Conservation (phyloP, 257 asterid species). For the Plantago elongata region DNA sequence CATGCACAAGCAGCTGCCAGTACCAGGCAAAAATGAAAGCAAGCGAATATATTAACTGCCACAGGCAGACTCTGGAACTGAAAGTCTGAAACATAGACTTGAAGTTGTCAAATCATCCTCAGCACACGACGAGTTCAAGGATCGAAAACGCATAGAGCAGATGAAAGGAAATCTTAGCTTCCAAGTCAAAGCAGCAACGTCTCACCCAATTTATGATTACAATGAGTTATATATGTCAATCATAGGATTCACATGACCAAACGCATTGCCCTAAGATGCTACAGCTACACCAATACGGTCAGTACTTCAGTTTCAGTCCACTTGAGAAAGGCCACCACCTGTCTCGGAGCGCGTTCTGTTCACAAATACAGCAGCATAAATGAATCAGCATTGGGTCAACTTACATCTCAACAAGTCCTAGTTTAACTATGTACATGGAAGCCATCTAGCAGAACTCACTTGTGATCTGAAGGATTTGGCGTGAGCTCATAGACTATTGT, state of each 20-base stretch:
- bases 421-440: constrained; percentile 1
- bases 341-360: constrained; percentile 74
- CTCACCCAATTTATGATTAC: not conserved
- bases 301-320: constrained; percentile 42
- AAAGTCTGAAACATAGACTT: too few relatives aligned
- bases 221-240: constrained; percentile 13
- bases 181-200: too few relatives aligned
- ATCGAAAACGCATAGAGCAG: too few relatives aligned
- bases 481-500: constrained; percentile 86
- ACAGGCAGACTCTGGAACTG: too few relatives aligned
- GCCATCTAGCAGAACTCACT: constrained; percentile 46
- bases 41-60: too few relatives aligned
- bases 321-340: constrained; percentile 77
- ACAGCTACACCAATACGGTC: constrained; percentile 3
- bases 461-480: constrained; percentile 99
- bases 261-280: constrained; percentile 18
- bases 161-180: too few relatives aligned
- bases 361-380: constrained; percentile 20
- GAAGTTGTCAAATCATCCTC: too few relatives aligned
- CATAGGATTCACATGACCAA: constrained; percentile 18
- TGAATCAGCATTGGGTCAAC: not conserved
- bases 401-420: not conserved
- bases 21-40: too few relatives aligned
- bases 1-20: too few relatives aligned
- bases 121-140: too few relatives aligned